Base-by-base conservation (phyloP, 768 basidiomycete species). In the Grammothele lineata region DNA sequence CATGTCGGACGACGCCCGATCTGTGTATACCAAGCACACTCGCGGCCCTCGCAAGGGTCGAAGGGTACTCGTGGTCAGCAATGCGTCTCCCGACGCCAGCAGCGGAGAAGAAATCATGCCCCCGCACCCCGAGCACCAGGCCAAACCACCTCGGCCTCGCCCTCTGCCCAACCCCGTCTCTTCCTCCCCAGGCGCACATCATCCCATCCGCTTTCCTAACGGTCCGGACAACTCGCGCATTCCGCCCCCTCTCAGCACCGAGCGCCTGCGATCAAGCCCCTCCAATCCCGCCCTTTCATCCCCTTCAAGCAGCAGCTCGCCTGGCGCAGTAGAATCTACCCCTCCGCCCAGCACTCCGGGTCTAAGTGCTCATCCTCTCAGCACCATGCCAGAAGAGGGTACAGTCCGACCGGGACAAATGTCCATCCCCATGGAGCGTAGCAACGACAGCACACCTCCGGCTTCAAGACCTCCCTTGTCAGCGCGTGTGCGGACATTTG, bases 281-380 rank as follows among this genome's bases (percentile, higher is more conserved):
- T 69, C 75, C 45, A 76, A 78, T 59, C 82, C 77, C 43, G 70
- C 80, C 33, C 74, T 80, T 40, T 85, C 83, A 14, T 87, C 86
- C 3, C 83, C 87, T 17, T 85, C 83, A 43, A 81, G 75, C 57
- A 75, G 80, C 38, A 78, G 77, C 57, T 87, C 86, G 2, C 80
- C 77, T 5, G 72, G 71, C 34, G 72, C 72, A 33, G 74, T 79
- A 40, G 83, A 84, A 51, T 77, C 81, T 3, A 81, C 83, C n/a
- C 83, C 86, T 47, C 83, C 85, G 4, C 84, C 84, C 22, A 76
- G 73, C 57, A 84, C 85, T 10, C 83, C 85, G 11, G 76, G 73
- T 40, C 69, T 77, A 54, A 66, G 67, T 24, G 67, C 77, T 70
- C 42, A 68, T 73, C 19, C 70, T 70, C 33, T 71, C 70, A n/a